Evolutionary conservation across 768 basidiomycete genomes (phyloP).

Genomic region (Chalciporus sphaerocephalus): DNA sequence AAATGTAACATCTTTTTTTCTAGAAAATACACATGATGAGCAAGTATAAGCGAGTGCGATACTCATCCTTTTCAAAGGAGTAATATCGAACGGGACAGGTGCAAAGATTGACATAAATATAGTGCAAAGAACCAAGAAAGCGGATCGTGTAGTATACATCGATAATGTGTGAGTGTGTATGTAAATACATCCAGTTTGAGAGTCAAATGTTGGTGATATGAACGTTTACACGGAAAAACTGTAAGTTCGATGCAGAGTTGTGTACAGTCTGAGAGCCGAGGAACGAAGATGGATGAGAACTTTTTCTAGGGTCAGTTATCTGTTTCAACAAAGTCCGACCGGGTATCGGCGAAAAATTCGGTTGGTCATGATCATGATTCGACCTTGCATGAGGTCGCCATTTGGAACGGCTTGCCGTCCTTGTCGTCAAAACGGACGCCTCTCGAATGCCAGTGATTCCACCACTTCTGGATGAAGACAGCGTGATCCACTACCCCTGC

Average conservation of each 20-base stretch:
- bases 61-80: too few species aligned
- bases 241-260: neutral
- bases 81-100: too few species aligned
- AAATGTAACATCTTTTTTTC: too few species aligned
- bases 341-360: neutral
- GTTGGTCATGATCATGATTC: too few species aligned
- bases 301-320: neutral
- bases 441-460: constrained; percentile 23
- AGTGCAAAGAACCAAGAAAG: neutral
- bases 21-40: too few species aligned
- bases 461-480: constrained; percentile 28
- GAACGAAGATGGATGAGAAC: neutral
- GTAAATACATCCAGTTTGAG: neutral
- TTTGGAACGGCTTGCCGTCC: constrained; percentile 23
- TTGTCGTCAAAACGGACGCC: constrained; percentile 33
- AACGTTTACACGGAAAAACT: neutral
- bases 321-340: neutral
- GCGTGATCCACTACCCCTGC: constrained; percentile 28
- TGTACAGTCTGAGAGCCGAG: too few species aligned
- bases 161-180: neutral
- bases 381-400: neutral
- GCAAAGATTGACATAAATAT: too few species aligned
- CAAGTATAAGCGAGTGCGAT: too few species aligned
- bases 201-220: neutral
- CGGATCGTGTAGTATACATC: neutral